These are phyloP conservation scores for Tricholoma furcatifolium DNA, from an alignment of 768 basidiomycete genomes.

Conservation along the genomic window DNA sequence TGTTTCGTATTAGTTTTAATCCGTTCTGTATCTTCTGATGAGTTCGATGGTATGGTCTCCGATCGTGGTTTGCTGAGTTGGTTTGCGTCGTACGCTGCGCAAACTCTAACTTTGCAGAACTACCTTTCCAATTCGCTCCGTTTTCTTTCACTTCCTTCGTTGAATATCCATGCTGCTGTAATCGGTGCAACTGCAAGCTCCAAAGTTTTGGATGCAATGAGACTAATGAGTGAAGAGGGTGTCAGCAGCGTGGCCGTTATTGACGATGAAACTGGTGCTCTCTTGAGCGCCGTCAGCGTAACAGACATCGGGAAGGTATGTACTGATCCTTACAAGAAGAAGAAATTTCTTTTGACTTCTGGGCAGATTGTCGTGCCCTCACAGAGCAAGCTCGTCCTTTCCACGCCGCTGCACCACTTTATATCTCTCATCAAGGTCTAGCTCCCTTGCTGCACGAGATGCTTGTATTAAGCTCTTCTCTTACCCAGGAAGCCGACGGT, in stretches of 20 bases:
- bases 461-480: background rate
- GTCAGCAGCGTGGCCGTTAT: constrained; percentile 81
- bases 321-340: background rate
- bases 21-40: constrained; percentile 38
- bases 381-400: constrained; percentile 75
- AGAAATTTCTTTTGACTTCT: background rate
- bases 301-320: constrained; percentile 79
- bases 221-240: constrained; percentile 80
- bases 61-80: constrained; percentile 71
- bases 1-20: constrained; percentile 47
- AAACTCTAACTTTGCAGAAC: constrained; percentile 41
- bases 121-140: constrained; percentile 55
- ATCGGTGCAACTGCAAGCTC: constrained; percentile 60
- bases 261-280: constrained; percentile 58
- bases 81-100: constrained; percentile 56
- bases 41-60: constrained; percentile 71
- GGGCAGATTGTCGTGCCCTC: constrained; percentile 73
- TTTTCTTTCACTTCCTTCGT: constrained; percentile 59
- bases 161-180: constrained; percentile 62
- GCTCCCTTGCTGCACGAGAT: background rate
- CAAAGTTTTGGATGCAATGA: constrained; percentile 79
- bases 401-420: constrained; percentile 66
- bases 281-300: constrained; percentile 78
- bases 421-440: constrained; percentile 70
- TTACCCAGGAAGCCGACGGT: constrained; percentile 62